These are phyloP conservation scores for Linanthus parryae DNA, from an alignment of 148 eudicot species.

Conservation along the genomic window DNA sequence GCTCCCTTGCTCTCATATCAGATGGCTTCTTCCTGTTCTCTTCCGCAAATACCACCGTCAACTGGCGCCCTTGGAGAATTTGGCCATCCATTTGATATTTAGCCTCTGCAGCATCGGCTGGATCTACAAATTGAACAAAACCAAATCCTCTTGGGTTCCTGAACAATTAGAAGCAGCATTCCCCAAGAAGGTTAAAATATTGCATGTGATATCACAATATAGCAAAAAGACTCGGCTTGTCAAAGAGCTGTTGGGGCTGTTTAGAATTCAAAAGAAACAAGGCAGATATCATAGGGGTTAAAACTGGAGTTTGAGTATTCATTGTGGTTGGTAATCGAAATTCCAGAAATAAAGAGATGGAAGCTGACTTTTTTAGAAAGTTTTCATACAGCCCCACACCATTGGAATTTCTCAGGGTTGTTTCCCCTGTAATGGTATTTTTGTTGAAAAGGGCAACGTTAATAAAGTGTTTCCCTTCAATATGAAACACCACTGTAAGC, in stretches of 20 bases:
- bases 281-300: not conserved
- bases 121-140: constrained; percentile 88
- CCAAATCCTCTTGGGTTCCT: constrained; percentile 99
- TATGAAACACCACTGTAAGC: constrained; percentile 38
- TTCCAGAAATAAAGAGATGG: too few relatives aligned
- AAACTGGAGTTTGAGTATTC: not conserved
- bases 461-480: constrained; percentile 17
- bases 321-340: not conserved
- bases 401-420: not conserved
- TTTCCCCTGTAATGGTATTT: not conserved
- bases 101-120: constrained; percentile 92
- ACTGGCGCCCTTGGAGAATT: constrained; percentile 65
- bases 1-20: constrained; percentile 72
- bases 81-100: constrained; percentile 96
- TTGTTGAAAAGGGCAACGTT: constrained; percentile 11
- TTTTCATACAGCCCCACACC: constrained; percentile 18
- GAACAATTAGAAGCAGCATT: constrained; percentile 11
- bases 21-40: constrained; percentile 89
- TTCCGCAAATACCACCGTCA: constrained; percentile 95
- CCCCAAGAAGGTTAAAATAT: too few relatives aligned
- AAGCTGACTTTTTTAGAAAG: constrained; percentile 12
- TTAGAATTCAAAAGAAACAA: not conserved
- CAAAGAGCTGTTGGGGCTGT: constrained; percentile 9
- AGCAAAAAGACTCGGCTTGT: constrained; percentile 2
- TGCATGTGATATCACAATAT: too few relatives aligned